Evolutionary conservation across 164 flowering plant genomes (phyloP).

Genomic region (Protea cynaroides): DNA sequence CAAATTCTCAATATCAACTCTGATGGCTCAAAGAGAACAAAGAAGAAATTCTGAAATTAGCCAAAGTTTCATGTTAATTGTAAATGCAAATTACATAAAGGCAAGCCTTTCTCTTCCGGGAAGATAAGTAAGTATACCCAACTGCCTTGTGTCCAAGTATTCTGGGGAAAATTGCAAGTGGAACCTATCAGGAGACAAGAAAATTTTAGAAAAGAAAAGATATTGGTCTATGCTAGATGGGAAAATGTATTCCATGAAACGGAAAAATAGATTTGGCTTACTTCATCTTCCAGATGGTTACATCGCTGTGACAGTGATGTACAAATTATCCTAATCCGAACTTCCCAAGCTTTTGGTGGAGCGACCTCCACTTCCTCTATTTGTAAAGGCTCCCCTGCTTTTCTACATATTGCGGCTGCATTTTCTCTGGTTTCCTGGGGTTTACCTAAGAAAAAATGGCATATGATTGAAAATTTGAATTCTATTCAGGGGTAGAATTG

Average conservation of each 20-base stretch:
- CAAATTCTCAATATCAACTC: no score
- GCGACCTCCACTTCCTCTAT: slow-evolving; percentile 61
- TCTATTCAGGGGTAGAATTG: no score
- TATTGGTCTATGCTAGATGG: not conserved
- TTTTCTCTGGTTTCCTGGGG: no score
- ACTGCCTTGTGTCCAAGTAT: slow-evolving; percentile 67
- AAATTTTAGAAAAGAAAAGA: not conserved
- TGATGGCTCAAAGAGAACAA: no score
- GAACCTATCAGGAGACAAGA: slow-evolving; percentile 27
- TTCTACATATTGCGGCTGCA: slow-evolving; percentile 49
- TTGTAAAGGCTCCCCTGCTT: slow-evolving; percentile 47
- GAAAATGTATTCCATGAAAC: not conserved
- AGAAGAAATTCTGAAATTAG: no score
- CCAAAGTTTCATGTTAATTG: no score
- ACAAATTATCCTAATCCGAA: slow-evolving; percentile 48
- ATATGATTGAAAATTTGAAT: no score
- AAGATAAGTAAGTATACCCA: no score
- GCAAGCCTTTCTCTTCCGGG: no score
- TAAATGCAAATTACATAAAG: no score
- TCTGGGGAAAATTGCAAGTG: slow-evolving; percentile 47
- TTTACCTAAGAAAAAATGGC: no score
- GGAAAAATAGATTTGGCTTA: slow-evolving; percentile 1
- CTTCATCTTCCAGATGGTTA: slow-evolving; percentile 54
- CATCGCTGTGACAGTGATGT: slow-evolving; percentile 57
- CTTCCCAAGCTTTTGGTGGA: slow-evolving; percentile 49